A percentile compares a stretch with the other conserved stretches of the same genome.
Evolutionary conservation across 768 basidiomycete genomes (phyloP).

Genomic region (Chalciporus chontae): DNA sequence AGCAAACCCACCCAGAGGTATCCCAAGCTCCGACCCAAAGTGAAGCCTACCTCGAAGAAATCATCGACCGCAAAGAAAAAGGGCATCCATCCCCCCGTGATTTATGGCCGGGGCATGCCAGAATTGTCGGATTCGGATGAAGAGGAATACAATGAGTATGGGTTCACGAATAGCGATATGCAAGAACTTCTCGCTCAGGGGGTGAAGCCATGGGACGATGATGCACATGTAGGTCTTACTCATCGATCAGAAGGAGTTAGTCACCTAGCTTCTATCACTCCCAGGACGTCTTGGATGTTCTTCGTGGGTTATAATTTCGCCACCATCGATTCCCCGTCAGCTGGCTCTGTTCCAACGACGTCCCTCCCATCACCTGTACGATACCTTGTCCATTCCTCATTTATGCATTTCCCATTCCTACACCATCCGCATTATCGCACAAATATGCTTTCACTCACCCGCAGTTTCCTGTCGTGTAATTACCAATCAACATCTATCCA

Average conservation of each 20-base stretch:
- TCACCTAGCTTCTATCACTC: not conserved
- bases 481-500: no score
- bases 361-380: not conserved
- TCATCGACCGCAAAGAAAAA: conserved; percentile 2
- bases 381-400: not conserved
- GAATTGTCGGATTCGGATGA: not conserved
- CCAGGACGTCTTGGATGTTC: conserved; percentile 17
- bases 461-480: no score
- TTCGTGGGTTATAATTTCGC: not conserved
- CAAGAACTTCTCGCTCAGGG: conserved; percentile 36
- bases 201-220: conserved; percentile 45
- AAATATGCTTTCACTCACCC: no score
- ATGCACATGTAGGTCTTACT: conserved; percentile 33
- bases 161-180: conserved; percentile 33
- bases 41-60: not conserved
- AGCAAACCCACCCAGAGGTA: not conserved
- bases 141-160: conserved; percentile 2
- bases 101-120: not conserved
- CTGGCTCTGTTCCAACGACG: not conserved
- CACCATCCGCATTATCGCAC: no score
- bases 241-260: not conserved
- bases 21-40: not conserved
- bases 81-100: not conserved
- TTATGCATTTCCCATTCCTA: no score
- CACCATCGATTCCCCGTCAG: no score